Conservation (phyloP, 768 basidiomycete genomes). For the Cystobasidium ongulense region DNA sequence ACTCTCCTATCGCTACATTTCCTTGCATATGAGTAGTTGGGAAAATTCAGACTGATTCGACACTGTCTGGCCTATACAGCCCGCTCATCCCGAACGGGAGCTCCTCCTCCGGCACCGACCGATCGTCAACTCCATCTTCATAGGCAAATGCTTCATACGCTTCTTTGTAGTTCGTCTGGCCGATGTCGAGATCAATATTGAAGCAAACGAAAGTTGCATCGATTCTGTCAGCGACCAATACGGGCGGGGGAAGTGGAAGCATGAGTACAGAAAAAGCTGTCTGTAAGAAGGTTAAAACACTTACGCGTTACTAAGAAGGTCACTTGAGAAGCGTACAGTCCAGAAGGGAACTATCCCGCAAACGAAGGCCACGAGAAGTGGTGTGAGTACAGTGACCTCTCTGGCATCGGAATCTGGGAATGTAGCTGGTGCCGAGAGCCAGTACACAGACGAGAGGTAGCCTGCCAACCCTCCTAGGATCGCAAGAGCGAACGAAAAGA, state of each 20-base stretch:
- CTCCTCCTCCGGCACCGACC: neutral
- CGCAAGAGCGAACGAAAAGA: conserved; percentile 14
- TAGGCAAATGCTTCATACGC: conserved; percentile 26
- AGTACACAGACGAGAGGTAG: neutral
- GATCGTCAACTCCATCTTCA: neutral
- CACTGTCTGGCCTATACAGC: neutral
- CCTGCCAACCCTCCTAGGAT: conserved; percentile 15
- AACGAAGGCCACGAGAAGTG: neutral
- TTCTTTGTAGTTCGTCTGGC: conserved; percentile 4
- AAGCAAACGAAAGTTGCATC: conserved; percentile 30
- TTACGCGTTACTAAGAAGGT: conserved; percentile 17
- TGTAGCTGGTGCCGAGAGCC: neutral
- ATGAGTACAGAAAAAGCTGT: too few species aligned
- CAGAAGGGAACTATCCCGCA: conserved; percentile 23
- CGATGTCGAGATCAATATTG: conserved; percentile 30
- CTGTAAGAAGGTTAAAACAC: neutral
- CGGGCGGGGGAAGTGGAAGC: too few species aligned
- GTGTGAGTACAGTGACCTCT: neutral
- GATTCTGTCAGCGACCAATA: conserved; percentile 1
- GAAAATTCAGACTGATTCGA: neutral
- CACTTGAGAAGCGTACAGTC: conserved; percentile 16
- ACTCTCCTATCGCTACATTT: too few species aligned
- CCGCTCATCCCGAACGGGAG: neutral
- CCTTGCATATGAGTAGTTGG: neutral
- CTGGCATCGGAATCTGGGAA: neutral